Evolutionary conservation across 2,329 filamentous ascomycete genomes (phyloP).

Genomic region (Gliomastix tumulicola): DNA sequence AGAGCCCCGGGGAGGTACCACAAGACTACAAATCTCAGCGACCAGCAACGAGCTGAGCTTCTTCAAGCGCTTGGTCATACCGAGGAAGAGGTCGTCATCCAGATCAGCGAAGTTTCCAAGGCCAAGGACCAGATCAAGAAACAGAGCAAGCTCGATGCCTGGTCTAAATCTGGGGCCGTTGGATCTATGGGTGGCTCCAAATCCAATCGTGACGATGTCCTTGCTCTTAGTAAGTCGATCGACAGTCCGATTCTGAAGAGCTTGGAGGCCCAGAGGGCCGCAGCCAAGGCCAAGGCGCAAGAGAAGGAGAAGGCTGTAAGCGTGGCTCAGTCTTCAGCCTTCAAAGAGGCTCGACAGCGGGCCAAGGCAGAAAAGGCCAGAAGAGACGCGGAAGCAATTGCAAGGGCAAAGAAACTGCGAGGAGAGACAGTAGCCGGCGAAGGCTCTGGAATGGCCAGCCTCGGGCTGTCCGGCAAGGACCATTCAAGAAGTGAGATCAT

Average conservation of each 20-base stretch:
- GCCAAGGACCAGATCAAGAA: conserved; percentile 36
- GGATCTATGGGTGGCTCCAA: conserved; percentile 11
- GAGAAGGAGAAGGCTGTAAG: conserved; percentile 28
- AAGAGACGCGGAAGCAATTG: conserved; percentile 65
- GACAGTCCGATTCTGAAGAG: conserved; percentile 40
- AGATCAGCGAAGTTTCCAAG: conserved; percentile 22
- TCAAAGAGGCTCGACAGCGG: conserved; percentile 67
- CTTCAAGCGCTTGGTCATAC: conserved; percentile 55
- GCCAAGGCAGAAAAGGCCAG: conserved; percentile 70
- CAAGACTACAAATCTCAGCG: conserved; percentile 72
- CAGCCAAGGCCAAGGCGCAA: conserved; percentile 14
- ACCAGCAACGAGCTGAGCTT: conserved; percentile 79
- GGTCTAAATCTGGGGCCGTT: conserved; percentile 43
- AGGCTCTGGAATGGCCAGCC: conserved; percentile 68
- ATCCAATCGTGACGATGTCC: conserved; percentile 36
- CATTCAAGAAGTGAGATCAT: conserved; percentile 82
- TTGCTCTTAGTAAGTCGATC: conserved; percentile 36
- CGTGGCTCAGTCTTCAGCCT: no score
- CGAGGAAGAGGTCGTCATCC: conserved; percentile 44
- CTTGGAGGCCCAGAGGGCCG: conserved; percentile 29
- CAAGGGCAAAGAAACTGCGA: conserved; percentile 49
- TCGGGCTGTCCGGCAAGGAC: conserved; percentile 71
- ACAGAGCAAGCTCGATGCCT: conserved; percentile 54
- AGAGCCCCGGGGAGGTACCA: conserved; percentile 46
- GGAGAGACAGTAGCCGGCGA: conserved; percentile 48